phyloP scores from a whole-genome alignment of 305 asterid species.

The Solanum hybrid region DNA sequence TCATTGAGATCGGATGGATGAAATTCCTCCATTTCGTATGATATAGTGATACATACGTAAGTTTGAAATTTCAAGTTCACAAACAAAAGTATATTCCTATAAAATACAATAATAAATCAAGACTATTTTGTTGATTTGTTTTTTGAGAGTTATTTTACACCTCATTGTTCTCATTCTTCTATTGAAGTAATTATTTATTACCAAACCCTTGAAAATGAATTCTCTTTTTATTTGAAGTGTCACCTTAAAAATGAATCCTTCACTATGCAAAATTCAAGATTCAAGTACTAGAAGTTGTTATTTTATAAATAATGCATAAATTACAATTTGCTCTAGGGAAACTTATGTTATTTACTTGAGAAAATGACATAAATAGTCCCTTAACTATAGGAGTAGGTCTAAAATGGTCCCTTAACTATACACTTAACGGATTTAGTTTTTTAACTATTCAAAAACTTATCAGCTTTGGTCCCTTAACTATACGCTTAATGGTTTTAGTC shows the following conservation, averaged over 20 bases:
- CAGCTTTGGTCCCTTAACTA: too few species aligned
- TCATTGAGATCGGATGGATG: not conserved
- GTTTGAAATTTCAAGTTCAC: not conserved
- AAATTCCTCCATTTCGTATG: not conserved
- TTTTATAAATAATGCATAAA: too few species aligned
- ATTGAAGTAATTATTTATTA: not conserved
- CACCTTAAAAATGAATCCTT: not conserved
- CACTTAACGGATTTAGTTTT: too few species aligned
- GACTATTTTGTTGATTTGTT: not conserved
- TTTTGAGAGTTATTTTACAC: not conserved
- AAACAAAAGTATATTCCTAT: not conserved
- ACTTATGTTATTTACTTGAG: too few species aligned
- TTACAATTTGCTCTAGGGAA: not conserved
- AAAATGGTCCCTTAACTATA: too few species aligned
- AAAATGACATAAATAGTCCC: too few species aligned
- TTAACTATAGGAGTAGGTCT: too few species aligned
- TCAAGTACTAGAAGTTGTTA: too few species aligned
- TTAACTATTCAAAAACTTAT: too few species aligned
- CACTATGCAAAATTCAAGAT: not conserved
- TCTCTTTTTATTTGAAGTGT: not conserved
- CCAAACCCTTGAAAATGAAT: not conserved
- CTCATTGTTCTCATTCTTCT: not conserved
- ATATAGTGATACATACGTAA: not conserved
- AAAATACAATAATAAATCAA: too few species aligned
- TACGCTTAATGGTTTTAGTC: too few species aligned